A percentile compares a stretch with the other conserved stretches of the same genome.
Evolutionary conservation across 2,329 filamentous ascomycete species (phyloP).

Genomic region (Aspergillus spinulosporus): DNA sequence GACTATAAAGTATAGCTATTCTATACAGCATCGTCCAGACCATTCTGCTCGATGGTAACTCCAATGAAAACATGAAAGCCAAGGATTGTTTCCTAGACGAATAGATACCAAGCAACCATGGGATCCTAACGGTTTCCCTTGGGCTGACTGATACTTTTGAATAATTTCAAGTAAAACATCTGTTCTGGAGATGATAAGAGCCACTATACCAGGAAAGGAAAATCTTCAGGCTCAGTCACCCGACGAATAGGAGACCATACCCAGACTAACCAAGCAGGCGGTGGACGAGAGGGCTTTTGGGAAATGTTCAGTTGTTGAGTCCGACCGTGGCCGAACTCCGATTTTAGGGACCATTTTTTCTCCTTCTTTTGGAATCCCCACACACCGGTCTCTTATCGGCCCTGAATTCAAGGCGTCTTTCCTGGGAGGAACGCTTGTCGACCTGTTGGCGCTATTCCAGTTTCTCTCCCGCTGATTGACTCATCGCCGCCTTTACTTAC

Average conservation of each 20-base stretch:
- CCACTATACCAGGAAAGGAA: not conserved
- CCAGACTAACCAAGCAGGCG: constrained; percentile 9
- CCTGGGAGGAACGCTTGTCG: constrained; percentile 10
- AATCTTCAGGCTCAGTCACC: not conserved
- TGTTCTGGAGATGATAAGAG: constrained; percentile 2
- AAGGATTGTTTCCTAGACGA: too few relatives aligned
- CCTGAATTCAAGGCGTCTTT: constrained; percentile 11
- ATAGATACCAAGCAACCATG: not conserved
- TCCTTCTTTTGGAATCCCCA: constrained; percentile 21
- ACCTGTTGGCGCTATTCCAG: constrained; percentile 17
- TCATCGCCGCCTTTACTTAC: constrained; percentile 11
- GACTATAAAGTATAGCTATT: too few relatives aligned
- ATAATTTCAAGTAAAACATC: constrained; percentile 11
- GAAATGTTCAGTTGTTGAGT: not conserved
- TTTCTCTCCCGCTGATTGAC: constrained; percentile 22
- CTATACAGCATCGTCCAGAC: too few relatives aligned
- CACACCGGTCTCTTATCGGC: constrained; percentile 36
- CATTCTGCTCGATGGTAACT: too few relatives aligned
- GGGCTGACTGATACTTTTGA: constrained; percentile 6
- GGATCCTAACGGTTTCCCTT: not conserved
- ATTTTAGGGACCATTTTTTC: constrained; percentile 5
- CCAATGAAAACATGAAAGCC: too few relatives aligned
- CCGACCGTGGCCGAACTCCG: not conserved
- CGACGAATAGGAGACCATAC: not conserved
- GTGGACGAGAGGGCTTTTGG: constrained; percentile 15